Conservation (phyloP, 2,329 filamentous ascomycete genomes). For the Penicillium sp. region DNA sequence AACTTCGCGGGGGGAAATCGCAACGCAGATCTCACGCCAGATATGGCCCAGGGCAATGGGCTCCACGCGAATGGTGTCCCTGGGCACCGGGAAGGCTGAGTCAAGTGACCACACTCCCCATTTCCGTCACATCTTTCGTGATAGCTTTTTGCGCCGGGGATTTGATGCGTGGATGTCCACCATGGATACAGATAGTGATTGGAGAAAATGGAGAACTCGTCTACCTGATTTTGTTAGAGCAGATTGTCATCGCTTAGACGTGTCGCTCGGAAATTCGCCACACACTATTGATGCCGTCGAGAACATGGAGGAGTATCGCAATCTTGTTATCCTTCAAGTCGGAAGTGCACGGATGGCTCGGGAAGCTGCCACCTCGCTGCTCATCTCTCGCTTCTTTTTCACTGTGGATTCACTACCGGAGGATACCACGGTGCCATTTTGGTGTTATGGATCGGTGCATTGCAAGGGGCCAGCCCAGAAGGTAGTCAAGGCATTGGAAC, state of each 20-base stretch:
- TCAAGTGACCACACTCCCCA: slow-evolving; percentile 7
- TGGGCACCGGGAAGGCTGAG: slow-evolving; percentile 15
- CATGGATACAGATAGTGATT: slow-evolving; percentile 20
- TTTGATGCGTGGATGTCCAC: slow-evolving; percentile 24
- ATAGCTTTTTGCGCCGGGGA: slow-evolving; percentile 20
- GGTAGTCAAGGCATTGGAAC: slow-evolving; percentile 12
- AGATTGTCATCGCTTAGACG: slow-evolving; percentile 15
- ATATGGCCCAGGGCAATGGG: slow-evolving; percentile 17
- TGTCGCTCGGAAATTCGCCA: slow-evolving; percentile 10
- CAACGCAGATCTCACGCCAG: slow-evolving; percentile 8
- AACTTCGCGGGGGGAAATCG: slow-evolving; percentile 16
- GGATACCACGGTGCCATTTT: slow-evolving; percentile 10
- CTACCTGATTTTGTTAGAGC: slow-evolving; percentile 2
- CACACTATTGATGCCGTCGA: slow-evolving; percentile 14
- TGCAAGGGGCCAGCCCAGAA: slow-evolving; percentile 15
- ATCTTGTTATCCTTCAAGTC: slow-evolving; percentile 14
- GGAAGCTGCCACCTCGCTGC: slow-evolving; percentile 16
- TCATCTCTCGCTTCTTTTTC: slow-evolving; percentile 20
- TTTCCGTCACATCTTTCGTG: slow-evolving; percentile 22
- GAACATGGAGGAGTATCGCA: slow-evolving; percentile 21
- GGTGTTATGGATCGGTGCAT: slow-evolving; percentile 12
- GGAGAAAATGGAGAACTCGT: slow-evolving; percentile 9
- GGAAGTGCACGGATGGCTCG: slow-evolving; percentile 16
- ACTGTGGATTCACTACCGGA: slow-evolving; percentile 5
- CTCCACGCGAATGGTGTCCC: slow-evolving; percentile 14